Base-by-base conservation (phyloP, 208 protist genomes). In the Naegleria fowleri region DNA sequence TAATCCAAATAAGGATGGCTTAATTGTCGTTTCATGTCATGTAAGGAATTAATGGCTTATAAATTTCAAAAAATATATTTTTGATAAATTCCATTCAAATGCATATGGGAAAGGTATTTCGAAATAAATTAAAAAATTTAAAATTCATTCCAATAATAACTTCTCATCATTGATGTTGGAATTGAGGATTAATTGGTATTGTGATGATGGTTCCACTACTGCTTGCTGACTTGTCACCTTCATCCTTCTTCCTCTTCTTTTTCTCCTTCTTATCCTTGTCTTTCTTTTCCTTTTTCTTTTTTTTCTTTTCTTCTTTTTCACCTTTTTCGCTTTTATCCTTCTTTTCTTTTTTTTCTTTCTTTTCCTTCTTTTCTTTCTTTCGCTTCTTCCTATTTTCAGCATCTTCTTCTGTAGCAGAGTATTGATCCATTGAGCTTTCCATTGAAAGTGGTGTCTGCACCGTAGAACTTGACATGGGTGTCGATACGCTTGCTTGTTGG, bases 261-360 rank as follows among this genome's bases (percentile, higher is more conserved):
- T 79, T 79, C 36, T 79, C 67, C 29, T 79, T 79, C 67, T 79
- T 79, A 19, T 79, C 67, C 29, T 36, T 36, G 9, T 79, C 67
- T 79, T 36, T 36, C 29, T 79, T 36, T 36, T 79, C 29, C n/a
- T 79, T 79, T 36, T 79, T 79, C 7, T 36, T 33, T 33, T 79
- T 79, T n/a, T 79, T 79, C 25, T 75, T 75, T 29, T 75, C 25
- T 79, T 79, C 67, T n/a, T 29, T 36, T 1, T 16, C 13, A 22
- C 58, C 58, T 16, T 29, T 29, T 75, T 75, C 58, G 13, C 25
- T 75, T 4, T 29, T 75, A 75, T 29, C 25, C 67, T 79, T 79
- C 25, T 79, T 79, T 29, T 79, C 67, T 79, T 79, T 79, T n/a
- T 79, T 79, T 79, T 79, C 29, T 25, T 79, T 79, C 67, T 79